Evolutionary conservation across 2,329 filamentous ascomycete genomes (phyloP).

Genomic region (Leptosphaerulina australis): DNA sequence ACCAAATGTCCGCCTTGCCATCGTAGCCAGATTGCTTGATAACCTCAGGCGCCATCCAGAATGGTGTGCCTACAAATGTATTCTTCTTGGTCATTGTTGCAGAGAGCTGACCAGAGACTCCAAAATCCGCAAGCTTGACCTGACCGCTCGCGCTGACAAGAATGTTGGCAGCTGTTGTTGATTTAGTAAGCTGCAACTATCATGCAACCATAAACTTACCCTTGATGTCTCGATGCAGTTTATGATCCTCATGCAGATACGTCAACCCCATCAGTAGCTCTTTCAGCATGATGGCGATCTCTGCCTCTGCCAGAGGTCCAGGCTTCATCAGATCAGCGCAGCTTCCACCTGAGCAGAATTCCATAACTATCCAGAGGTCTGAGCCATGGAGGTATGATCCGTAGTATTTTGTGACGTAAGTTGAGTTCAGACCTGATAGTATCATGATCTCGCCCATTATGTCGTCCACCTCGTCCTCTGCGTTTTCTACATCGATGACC

Average conservation of each 20-base stretch:
- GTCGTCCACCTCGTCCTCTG: constrained; percentile 98
- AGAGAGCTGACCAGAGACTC: constrained; percentile 92
- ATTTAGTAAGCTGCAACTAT: constrained; percentile 6
- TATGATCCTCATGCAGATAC: constrained; percentile 93
- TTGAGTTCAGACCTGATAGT: constrained; percentile 91
- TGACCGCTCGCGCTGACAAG: constrained; percentile 88
- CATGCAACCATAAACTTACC: constrained; percentile 58
- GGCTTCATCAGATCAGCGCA: constrained; percentile 96
- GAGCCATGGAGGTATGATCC: constrained; percentile 96
- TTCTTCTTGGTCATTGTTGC: constrained; percentile 99
- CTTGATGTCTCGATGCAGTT: constrained; percentile 95
- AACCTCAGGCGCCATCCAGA: constrained; percentile 99
- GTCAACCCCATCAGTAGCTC: constrained; percentile 89
- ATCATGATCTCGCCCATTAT: constrained; percentile 99
- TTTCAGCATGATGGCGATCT: constrained; percentile 92
- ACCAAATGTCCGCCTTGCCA: constrained; percentile 98
- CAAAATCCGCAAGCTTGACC: constrained; percentile 96
- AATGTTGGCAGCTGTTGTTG: constrained; percentile 83
- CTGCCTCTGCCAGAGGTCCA: constrained; percentile 87
- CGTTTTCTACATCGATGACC: constrained; percentile 97
- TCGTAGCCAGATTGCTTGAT: constrained; percentile 99
- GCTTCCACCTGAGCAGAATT: constrained; percentile 96
- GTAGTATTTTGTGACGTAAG: constrained; percentile 97
- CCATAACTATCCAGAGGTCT: constrained; percentile 99
- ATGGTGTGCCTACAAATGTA: constrained; percentile 96